phyloP scores from a whole-genome alignment of 2,329 filamentous ascomycete species.

The Coleophoma crateriformis region DNA sequence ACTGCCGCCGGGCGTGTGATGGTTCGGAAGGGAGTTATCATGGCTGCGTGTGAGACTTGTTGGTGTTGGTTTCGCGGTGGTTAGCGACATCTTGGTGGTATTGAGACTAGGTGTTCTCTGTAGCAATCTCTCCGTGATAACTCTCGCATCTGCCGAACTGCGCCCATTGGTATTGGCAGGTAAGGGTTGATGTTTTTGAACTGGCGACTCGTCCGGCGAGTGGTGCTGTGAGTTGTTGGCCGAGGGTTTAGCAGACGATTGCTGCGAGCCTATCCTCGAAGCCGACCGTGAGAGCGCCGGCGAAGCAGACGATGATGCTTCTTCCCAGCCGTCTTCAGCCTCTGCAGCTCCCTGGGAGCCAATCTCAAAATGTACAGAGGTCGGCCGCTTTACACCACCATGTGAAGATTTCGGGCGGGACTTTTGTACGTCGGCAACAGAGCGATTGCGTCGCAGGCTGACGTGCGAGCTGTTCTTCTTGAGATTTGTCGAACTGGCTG shows the following conservation, averaged over 20 bases:
- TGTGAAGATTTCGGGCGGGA: constrained; percentile 40
- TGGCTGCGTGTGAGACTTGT: constrained; percentile 11
- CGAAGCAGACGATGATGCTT: constrained; percentile 58
- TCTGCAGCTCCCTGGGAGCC: constrained; percentile 40
- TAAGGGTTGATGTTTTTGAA: not conserved
- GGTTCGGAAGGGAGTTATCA: constrained; percentile 27
- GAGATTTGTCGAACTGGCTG: constrained; percentile 22
- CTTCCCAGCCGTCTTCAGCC: constrained; percentile 59
- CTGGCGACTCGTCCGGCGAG: constrained; percentile 20
- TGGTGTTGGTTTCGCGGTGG: constrained; percentile 36
- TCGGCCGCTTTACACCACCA: constrained; percentile 46
- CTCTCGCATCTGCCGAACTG: constrained; percentile 52
- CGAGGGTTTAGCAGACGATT: constrained; percentile 38
- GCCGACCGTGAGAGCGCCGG: constrained; percentile 47
- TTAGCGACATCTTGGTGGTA: constrained; percentile 57
- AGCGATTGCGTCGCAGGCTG: constrained; percentile 55
- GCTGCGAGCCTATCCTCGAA: constrained; percentile 37
- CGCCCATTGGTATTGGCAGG: constrained; percentile 24
- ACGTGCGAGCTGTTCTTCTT: constrained; percentile 48
- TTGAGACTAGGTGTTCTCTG: constrained; percentile 57
- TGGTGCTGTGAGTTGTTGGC: constrained; percentile 22
- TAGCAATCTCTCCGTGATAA: constrained; percentile 62
- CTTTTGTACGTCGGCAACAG: constrained; percentile 48
- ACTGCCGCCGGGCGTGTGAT: constrained; percentile 6
- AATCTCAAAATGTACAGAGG: constrained; percentile 59